Conservation (phyloP, 257 asterid species). For the Gynochthodes officinalis region DNA sequence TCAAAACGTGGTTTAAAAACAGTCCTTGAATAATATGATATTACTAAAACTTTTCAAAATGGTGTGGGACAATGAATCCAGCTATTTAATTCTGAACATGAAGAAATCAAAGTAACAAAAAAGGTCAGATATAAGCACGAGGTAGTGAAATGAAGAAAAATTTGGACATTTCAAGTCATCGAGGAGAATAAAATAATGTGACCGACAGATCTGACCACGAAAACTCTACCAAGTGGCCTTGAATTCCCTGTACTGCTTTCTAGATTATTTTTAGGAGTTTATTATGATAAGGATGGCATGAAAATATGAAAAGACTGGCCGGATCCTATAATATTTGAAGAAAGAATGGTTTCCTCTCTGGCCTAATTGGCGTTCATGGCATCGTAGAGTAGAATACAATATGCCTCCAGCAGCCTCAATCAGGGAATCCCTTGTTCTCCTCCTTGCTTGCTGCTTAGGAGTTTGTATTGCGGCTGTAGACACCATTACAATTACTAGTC, state of each 20-base stretch:
- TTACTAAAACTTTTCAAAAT: too few relatives aligned
- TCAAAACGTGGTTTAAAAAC: not conserved
- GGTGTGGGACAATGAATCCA: too few relatives aligned
- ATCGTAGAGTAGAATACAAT: too few relatives aligned
- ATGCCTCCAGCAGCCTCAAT: not conserved
- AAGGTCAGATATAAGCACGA: not conserved
- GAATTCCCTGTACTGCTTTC: not conserved
- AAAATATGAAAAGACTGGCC: not conserved
- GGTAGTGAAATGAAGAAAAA: not conserved
- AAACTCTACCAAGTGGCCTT: too few relatives aligned
- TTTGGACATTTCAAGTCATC: not conserved
- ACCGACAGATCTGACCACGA: not conserved
- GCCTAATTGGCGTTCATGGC: not conserved
- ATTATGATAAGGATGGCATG: not conserved
- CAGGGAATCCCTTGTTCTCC: not conserved
- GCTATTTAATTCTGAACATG: not conserved
- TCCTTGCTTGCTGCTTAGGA: conserved; percentile 6
- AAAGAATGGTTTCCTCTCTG: not conserved
- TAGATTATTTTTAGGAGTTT: not conserved
- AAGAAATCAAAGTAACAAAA: too few relatives aligned
- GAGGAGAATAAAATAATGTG: too few relatives aligned
- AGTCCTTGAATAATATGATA: too few relatives aligned
- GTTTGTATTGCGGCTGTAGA: conserved; percentile 8
- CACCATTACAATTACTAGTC: conserved; percentile 13
- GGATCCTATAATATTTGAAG: not conserved